These are phyloP conservation scores for Blastocystis sp. DNA, from an alignment of 352 stramenopile genomes.

Conservation along the genomic window DNA sequence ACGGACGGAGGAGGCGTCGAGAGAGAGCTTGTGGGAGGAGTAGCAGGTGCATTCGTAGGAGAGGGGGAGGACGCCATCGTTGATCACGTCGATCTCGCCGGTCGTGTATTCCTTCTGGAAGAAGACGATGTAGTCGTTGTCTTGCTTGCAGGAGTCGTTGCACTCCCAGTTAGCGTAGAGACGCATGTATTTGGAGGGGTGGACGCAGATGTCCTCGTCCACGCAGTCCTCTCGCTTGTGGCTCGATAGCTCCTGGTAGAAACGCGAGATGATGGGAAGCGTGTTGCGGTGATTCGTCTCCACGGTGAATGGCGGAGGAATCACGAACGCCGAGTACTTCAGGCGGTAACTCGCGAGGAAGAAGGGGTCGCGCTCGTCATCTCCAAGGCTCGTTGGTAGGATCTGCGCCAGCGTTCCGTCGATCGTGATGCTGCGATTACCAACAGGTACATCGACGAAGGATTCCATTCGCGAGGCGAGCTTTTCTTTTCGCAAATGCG, in stretches of 20 bases:
- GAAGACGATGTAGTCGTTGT: constrained; percentile 35
- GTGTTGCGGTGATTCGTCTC: not conserved
- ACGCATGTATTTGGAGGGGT: constrained; percentile 23
- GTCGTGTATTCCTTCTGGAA: constrained; percentile 23
- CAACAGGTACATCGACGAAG: too few relatives aligned
- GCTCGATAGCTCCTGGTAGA: not conserved
- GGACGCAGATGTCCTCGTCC: constrained; percentile 19
- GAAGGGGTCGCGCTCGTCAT: not conserved
- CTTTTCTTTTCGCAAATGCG: constrained; percentile 1
- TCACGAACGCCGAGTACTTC: constrained; percentile 9
- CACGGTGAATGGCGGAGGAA: constrained; percentile 8
- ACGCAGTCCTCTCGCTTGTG: constrained; percentile 8
- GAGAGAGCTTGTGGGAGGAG: not conserved
- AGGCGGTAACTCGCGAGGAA: not conserved
- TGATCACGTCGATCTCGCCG: not conserved
- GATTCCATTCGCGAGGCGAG: too few relatives aligned
- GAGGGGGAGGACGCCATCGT: not conserved
- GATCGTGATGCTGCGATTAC: not conserved
- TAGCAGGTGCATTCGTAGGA: constrained; percentile 12
- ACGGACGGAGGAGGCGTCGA: not conserved
- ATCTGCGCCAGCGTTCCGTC: not conserved
- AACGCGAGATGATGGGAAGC: constrained; percentile 2
- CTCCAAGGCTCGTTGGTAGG: not conserved
- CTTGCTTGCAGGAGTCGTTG: not conserved
- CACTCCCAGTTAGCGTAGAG: not conserved